Evolutionary conservation across 1,284 basidiomycete species (phyloP).

Genomic region (Hymenochaete sp.): DNA sequence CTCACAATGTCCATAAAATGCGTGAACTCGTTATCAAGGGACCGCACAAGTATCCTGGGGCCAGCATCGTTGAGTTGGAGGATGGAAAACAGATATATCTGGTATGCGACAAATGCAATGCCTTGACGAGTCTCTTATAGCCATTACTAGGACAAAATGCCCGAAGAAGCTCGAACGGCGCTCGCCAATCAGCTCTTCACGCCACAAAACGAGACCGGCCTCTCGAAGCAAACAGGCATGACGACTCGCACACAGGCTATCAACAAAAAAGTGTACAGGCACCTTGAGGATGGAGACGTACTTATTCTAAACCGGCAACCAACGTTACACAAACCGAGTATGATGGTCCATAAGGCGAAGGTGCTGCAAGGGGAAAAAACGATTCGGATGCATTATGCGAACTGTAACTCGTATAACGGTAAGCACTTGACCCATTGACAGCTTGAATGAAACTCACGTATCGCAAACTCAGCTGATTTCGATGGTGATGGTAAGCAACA

Average conservation of each 20-base stretch:
- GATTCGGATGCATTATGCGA: constrained; percentile 99
- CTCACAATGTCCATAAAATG: constrained; percentile 84
- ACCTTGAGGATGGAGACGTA: constrained; percentile 92
- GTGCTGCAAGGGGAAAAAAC: constrained; percentile 96
- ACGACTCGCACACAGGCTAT: constrained; percentile 65
- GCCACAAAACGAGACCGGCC: constrained; percentile 69
- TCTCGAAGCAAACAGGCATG: constrained; percentile 44
- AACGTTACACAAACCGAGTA: constrained; percentile 98
- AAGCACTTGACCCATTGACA: constrained; percentile 22
- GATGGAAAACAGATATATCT: constrained; percentile 83
- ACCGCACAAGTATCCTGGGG: constrained; percentile 85
- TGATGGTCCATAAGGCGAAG: constrained; percentile 97
- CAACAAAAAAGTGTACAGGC: constrained; percentile 97
- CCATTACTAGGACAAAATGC: constrained; percentile 65
- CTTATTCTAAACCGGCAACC: constrained; percentile 97
- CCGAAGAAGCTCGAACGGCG: constrained; percentile 83
- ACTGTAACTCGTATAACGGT: constrained; percentile 98
- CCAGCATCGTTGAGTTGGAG: constrained; percentile 91
- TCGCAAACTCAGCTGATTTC: constrained; percentile 73
- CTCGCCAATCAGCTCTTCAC: constrained; percentile 97
- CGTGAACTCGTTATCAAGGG: constrained; percentile 91
- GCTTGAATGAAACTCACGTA: constrained; percentile 15
- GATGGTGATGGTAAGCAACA: constrained; percentile 95
- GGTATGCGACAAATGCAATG: constrained; percentile 33
- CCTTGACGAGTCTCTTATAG: constrained; percentile 6